A percentile compares a stretch with the other conserved stretches of the same genome.
These are phyloP conservation scores for Backusella tarrabulga DNA, from an alignment of 192 early-diverging fungal genomes.

Conservation along the genomic window DNA sequence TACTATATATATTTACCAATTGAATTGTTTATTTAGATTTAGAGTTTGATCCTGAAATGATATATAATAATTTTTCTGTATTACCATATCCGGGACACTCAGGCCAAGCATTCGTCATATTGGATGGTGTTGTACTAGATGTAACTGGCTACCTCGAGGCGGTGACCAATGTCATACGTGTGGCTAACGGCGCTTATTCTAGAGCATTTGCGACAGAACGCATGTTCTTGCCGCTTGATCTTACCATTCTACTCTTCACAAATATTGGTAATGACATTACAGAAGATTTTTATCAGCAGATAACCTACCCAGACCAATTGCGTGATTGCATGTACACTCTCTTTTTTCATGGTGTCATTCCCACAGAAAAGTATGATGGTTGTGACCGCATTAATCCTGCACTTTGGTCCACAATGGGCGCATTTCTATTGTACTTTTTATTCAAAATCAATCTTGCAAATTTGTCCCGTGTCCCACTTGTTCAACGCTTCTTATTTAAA, in stretches of 20 bases:
- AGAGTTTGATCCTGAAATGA: constrained; percentile 8
- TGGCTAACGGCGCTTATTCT: constrained; percentile 12
- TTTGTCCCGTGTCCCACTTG: constrained; percentile 22
- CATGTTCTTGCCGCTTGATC: constrained; percentile 32
- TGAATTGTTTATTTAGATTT: constrained; percentile 10
- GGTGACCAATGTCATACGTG: constrained; percentile 18
- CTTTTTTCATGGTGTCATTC: constrained; percentile 29
- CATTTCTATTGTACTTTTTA: constrained; percentile 23
- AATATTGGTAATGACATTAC: constrained; percentile 33
- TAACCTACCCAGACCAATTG: constrained; percentile 7
- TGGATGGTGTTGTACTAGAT: constrained; percentile 35
- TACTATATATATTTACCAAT: background rate
- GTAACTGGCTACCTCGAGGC: constrained; percentile 33
- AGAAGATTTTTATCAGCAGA: constrained; percentile 23
- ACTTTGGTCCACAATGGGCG: constrained; percentile 28
- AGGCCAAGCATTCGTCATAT: constrained; percentile 21
- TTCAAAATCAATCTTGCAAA: constrained; percentile 35
- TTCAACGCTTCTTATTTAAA: constrained; percentile 20
- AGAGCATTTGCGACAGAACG: constrained; percentile 28
- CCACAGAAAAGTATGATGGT: constrained; percentile 12
- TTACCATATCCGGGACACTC: constrained; percentile 9
- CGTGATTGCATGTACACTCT: constrained; percentile 21
- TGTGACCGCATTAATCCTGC: constrained; percentile 29
- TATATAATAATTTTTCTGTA: constrained; percentile 15
- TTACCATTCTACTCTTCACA: constrained; percentile 23